Evolutionary conservation across 1,139 yeast genomes (phyloP).

Genomic region (Blastobotrys buckinghamii): DNA sequence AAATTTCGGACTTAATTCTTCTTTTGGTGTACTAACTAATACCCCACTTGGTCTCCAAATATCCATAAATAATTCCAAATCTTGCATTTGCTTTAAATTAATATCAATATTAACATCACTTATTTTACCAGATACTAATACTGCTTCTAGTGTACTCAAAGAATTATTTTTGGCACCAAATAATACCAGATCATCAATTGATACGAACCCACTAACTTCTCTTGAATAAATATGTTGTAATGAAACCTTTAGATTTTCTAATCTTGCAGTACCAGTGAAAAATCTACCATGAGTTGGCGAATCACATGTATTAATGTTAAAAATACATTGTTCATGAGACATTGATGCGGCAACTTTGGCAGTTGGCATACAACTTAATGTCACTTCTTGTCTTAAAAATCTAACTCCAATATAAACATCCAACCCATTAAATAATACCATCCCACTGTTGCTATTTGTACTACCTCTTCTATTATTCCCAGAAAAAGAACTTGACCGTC

Average conservation of each 20-base stretch:
- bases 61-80: constrained; percentile 73
- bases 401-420: constrained; percentile 61
- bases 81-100: constrained; percentile 81
- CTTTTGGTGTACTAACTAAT: constrained; percentile 6
- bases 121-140: constrained; percentile 45
- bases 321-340: constrained; percentile 57
- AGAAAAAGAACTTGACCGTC: no score
- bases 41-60: constrained; percentile 60
- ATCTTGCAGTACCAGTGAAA: constrained; percentile 40
- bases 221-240: constrained; percentile 88
- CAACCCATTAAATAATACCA: constrained; percentile 35
- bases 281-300: constrained; percentile 37
- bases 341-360: constrained; percentile 89
- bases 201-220: constrained; percentile 74
- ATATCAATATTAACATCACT: constrained; percentile 56
- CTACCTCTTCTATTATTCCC: background rate
- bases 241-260: constrained; percentile 56
- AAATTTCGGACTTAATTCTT: background rate
- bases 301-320: constrained; percentile 51
- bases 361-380: constrained; percentile 84
- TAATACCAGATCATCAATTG: constrained; percentile 45
- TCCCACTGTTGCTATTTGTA: background rate
- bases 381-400: constrained; percentile 66
- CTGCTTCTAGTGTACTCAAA: constrained; percentile 20
- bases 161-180: constrained; percentile 30